phyloP scores from a whole-genome alignment of 352 stramenopile species.

The Phytophthora idaei region DNA sequence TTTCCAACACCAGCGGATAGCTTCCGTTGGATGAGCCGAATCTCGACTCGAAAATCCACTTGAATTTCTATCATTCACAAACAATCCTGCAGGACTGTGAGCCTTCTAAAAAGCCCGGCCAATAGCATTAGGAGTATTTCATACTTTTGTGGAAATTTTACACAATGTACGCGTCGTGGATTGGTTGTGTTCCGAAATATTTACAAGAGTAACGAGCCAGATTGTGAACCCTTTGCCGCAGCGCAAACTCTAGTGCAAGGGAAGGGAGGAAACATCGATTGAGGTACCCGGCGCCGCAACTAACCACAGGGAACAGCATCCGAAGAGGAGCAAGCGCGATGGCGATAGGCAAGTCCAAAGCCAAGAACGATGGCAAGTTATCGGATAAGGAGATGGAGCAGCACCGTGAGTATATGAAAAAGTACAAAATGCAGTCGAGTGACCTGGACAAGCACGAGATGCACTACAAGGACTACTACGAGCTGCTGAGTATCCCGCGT shows the following conservation, averaged over 20 bases:
- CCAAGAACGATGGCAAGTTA: slow-evolving; percentile 32
- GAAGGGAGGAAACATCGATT: too few species aligned
- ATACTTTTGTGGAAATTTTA: too few species aligned
- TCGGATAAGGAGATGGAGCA: slow-evolving; percentile 82
- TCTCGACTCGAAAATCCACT: too few species aligned
- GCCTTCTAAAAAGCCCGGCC: too few species aligned
- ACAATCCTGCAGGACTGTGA: too few species aligned
- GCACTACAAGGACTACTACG: slow-evolving; percentile 85
- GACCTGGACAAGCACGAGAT: slow-evolving; percentile 60
- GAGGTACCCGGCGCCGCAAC: not conserved
- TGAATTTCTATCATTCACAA: too few species aligned
- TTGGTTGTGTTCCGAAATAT: not conserved
- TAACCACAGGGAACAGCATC: not conserved
- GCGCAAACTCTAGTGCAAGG: too few species aligned
- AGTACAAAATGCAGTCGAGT: slow-evolving; percentile 84
- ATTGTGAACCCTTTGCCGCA: not conserved
- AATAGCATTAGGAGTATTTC: too few species aligned
- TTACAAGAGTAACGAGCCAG: not conserved
- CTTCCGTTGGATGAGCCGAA: too few species aligned
- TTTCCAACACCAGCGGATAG: too few species aligned
- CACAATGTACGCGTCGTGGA: not conserved
- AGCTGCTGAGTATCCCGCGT: slow-evolving; percentile 64
- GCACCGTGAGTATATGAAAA: slow-evolving; percentile 90
- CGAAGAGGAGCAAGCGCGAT: slow-evolving; percentile 1
- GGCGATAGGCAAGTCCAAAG: slow-evolving; percentile 22